These are phyloP conservation scores for Aspergillus nanangensis DNA, from an alignment of 495 filamentous ascomycete genomes.

Conservation along the genomic window DNA sequence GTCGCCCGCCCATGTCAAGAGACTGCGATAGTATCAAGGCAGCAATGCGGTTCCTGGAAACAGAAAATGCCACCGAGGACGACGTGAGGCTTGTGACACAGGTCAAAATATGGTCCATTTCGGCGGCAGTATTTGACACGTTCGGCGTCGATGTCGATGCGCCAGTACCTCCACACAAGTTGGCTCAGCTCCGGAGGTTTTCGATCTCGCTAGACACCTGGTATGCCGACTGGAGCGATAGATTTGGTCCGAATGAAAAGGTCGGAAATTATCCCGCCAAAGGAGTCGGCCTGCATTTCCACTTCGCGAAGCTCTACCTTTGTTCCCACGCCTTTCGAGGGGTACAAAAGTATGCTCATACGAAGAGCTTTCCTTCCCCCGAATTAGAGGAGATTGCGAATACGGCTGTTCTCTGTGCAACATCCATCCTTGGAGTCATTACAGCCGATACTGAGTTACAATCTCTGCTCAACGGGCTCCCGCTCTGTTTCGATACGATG, in stretches of 20 bases:
- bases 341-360: conserved; percentile 5
- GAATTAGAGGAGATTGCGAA: conserved; percentile 30
- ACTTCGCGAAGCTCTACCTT: conserved; percentile 32
- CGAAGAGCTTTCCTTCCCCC: conserved; percentile 6
- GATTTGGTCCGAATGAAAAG: conserved; percentile 16
- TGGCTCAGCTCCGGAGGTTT: conserved; percentile 23
- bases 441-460: conserved; percentile 23
- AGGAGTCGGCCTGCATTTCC: conserved; percentile 26
- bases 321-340: conserved; percentile 34
- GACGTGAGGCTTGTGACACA: conserved; percentile 33
- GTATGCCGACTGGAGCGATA: conserved; percentile 29
- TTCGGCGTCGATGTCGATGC: conserved; percentile 35
- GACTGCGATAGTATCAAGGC: conserved; percentile 22
- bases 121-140: conserved; percentile 29
- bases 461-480: conserved; percentile 27
- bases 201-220: conserved; percentile 26
- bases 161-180: conserved; percentile 14
- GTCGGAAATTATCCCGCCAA: conserved; percentile 28
- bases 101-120: conserved; percentile 30
- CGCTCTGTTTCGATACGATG: conserved; percentile 33
- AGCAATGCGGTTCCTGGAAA: conserved; percentile 19
- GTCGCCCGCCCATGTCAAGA: conserved; percentile 32
- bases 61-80: conserved; percentile 25
- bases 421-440: conserved; percentile 27
- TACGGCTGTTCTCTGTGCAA: conserved; percentile 23